Percentiles rank a stretch among this genome's conserved stretches.
phyloP scores from a whole-genome alignment of 495 filamentous ascomycete genomes.

The Aspergillus homomorphus region DNA sequence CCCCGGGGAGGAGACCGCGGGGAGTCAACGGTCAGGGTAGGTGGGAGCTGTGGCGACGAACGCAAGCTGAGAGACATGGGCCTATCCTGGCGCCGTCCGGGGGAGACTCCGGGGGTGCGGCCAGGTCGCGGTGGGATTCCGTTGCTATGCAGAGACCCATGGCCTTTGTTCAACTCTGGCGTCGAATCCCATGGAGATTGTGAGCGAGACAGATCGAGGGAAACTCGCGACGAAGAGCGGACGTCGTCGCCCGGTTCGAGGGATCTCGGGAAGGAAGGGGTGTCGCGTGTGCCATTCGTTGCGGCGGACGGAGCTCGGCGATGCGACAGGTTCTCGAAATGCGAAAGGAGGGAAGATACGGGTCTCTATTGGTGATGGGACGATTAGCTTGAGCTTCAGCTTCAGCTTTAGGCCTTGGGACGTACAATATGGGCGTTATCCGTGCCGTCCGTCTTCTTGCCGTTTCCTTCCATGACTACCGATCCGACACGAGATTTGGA shows the following conservation, averaged over 20 bases:
- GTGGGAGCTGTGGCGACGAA: conserved; percentile 60
- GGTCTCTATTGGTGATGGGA: conserved; percentile 49
- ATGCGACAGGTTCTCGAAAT: conserved; percentile 84
- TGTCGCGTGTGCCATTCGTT: conserved; percentile 32
- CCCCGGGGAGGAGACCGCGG: conserved; percentile 67
- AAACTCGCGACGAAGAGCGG: conserved; percentile 46
- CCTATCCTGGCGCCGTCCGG: conserved; percentile 30
- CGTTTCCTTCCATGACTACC: conserved; percentile 40
- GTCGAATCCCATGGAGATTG: conserved; percentile 38
- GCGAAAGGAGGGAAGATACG: conserved; percentile 86
- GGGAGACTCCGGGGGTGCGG: conserved; percentile 27
- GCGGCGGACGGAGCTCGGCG: conserved; percentile 36
- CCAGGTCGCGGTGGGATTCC: conserved; percentile 29
- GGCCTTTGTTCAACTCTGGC: conserved; percentile 29
- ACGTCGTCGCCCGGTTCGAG: conserved; percentile 43
- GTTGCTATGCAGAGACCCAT: conserved; percentile 22
- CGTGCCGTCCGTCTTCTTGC: conserved; percentile 35
- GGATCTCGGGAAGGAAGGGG: conserved; percentile 34
- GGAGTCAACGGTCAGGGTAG: conserved; percentile 69
- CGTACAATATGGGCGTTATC: conserved; percentile 50
- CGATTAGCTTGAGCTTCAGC: conserved; percentile 10
- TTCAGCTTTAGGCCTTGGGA: neutral
- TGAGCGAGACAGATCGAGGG: conserved; percentile 52
- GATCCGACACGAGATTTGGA: conserved; percentile 25
- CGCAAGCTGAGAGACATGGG: conserved; percentile 52